Percentiles rank a stretch among this genome's conserved stretches.
phyloP scores from a whole-genome alignment of 306 rosid genomes.

The Cucurbita moschata region DNA sequence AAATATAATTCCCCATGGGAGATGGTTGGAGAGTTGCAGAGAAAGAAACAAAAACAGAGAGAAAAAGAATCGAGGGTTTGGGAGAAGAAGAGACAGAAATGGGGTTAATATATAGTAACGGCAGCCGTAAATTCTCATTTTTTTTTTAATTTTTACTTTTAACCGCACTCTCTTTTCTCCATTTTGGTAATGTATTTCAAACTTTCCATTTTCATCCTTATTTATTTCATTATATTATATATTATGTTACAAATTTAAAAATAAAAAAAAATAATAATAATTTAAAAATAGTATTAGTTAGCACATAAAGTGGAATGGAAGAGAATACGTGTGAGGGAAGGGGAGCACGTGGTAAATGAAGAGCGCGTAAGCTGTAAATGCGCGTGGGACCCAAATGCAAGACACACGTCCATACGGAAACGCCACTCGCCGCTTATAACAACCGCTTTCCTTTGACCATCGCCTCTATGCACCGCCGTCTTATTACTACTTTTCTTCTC shows the following conservation, averaged over 20 bases:
- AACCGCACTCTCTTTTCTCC: too few relatives aligned
- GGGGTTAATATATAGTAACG: background rate
- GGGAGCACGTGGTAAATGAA: background rate
- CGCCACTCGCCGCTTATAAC: background rate
- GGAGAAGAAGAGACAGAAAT: background rate
- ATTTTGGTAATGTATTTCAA: too few relatives aligned
- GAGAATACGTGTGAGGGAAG: background rate
- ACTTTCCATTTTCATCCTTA: too few relatives aligned
- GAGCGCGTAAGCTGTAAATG: background rate
- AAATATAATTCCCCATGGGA: slow-evolving; percentile 66
- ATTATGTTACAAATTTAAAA: too few relatives aligned
- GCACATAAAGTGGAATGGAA: background rate
- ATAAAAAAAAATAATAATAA: too few relatives aligned
- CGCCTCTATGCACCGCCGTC: background rate
- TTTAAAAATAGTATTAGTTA: too few relatives aligned
- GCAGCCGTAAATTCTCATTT: background rate
- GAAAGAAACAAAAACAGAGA: background rate
- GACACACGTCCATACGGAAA: background rate
- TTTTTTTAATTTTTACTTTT: too few relatives aligned
- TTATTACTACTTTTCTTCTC: too few relatives aligned
- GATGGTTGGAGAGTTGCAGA: background rate
- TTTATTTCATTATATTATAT: too few relatives aligned
- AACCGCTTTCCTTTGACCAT: background rate
- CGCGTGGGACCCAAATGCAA: background rate
- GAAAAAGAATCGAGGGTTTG: background rate